Base-by-base conservation (phyloP, 2,329 filamentous ascomycete species). In the Fusarium incarnatum region DNA sequence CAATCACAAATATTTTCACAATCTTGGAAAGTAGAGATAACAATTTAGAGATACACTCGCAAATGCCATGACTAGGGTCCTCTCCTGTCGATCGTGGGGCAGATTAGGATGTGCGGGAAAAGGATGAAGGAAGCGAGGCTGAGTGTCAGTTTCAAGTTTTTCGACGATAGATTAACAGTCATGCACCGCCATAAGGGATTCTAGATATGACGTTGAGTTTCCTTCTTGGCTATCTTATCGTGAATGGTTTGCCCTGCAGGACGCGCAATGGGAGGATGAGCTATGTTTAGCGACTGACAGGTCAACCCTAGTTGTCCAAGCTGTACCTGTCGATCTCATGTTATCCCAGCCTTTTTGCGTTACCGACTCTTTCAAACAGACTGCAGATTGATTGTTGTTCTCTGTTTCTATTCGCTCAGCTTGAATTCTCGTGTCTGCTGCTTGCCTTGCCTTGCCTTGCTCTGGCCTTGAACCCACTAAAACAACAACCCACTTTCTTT, bases 1-100 rank as follows among this genome's bases (percentile, higher is more conserved):
- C 20, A 20, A 18, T 25, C n/a, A 25, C 25, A 25, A 4, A 15
- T 20, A 15, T 20, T 46, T 28, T 32, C 30, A 32, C 30, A 32
- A 8, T 32, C 6, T 32, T 34, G 8, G 15, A 18, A 34, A 9
- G 4, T 9, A 34, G 32, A 34, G 32, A 34, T 34, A 34, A 5
- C 15, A 34, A 18, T 9, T 9, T 34, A 15, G 18, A 34, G 32
- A 34, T 34, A 34, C 15, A 34, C 15, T 32, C 27, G 10, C 20
- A 44, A 18, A 48, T 9, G 8, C 8, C 16, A 25, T 23, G 60
- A 6, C 37, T 45, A 27, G 34, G 34, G 34, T 53, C 20, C 25
- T 70, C 67, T 70, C 67, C 67, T 69, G 67, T 55, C 41, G 61
- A 69, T 67, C 67, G 45, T 54, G 67, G 56, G 62, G 67, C 53